Evolutionary conservation across 331 rosid species (phyloP).

Genomic region (Dryas integrifolia): DNA sequence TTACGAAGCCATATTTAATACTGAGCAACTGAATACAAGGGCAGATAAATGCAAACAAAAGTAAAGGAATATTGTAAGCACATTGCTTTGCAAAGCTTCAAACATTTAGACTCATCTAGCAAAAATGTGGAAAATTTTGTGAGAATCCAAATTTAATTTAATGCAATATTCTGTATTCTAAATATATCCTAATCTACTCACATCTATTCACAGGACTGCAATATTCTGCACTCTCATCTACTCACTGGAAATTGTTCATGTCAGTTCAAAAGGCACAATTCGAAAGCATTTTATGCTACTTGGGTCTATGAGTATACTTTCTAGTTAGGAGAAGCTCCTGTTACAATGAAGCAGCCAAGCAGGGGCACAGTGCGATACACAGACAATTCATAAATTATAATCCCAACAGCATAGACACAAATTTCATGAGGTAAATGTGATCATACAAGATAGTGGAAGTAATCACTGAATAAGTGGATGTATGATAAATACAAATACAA

Average conservation of each 20-base stretch:
- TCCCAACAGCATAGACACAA: slow-evolving; percentile 10
- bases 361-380: background rate
- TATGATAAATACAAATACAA: background rate
- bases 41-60: background rate
- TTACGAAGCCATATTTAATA: background rate
- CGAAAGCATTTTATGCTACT: background rate
- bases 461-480: background rate
- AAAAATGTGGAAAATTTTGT: background rate
- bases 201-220: background rate
- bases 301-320: background rate
- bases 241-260: background rate
- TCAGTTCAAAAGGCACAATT: background rate
- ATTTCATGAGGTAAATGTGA: background rate
- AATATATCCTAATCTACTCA: background rate
- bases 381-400: background rate
- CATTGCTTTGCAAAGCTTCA: background rate
- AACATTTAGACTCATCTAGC: background rate
- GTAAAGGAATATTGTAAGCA: background rate
- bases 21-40: background rate
- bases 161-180: background rate
- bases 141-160: background rate
- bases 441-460: background rate
- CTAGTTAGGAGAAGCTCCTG: background rate
- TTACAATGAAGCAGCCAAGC: background rate
- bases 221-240: background rate